A percentile compares a stretch with the other conserved stretches of the same genome.
These are phyloP conservation scores for Aphanomyces astaci DNA, from an alignment of 352 stramenopile species.

Conservation along the genomic window DNA sequence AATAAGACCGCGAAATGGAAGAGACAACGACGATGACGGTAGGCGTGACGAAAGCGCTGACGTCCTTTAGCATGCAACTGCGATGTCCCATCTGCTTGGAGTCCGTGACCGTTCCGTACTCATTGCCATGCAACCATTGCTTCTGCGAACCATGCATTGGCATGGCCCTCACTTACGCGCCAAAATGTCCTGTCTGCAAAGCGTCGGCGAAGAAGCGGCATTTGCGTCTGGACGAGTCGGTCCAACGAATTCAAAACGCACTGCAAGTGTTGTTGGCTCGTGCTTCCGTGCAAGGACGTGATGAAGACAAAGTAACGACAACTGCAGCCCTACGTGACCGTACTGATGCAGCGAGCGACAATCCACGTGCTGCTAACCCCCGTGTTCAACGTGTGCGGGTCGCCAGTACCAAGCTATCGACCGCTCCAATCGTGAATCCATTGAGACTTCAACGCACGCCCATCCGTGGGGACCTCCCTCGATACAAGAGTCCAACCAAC, in stretches of 20 bases:
- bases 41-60: constrained; percentile 40
- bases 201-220: constrained; percentile 64
- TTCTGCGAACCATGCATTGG: constrained; percentile 86
- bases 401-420: constrained; percentile 26
- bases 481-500: neutral
- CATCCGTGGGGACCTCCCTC: neutral
- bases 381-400: no score
- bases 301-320: neutral
- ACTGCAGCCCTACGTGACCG: no score
- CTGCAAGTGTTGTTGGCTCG: constrained; percentile 27
- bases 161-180: constrained; percentile 67
- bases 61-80: constrained; percentile 61
- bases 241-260: constrained; percentile 58
- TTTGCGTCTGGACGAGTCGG: constrained; percentile 65
- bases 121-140: constrained; percentile 79
- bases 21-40: neutral
- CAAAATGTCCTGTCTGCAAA: constrained; percentile 79
- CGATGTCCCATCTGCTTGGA: constrained; percentile 81
- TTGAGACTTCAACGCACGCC: neutral
- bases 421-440: constrained; percentile 16
- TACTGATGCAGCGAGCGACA: neutral
- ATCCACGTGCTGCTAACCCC: neutral
- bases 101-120: constrained; percentile 55
- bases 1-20: neutral
- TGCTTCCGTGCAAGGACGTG: neutral